Conservation (phyloP, 176 grass and related monocot genomes). For the Phoenix dactylifera region DNA sequence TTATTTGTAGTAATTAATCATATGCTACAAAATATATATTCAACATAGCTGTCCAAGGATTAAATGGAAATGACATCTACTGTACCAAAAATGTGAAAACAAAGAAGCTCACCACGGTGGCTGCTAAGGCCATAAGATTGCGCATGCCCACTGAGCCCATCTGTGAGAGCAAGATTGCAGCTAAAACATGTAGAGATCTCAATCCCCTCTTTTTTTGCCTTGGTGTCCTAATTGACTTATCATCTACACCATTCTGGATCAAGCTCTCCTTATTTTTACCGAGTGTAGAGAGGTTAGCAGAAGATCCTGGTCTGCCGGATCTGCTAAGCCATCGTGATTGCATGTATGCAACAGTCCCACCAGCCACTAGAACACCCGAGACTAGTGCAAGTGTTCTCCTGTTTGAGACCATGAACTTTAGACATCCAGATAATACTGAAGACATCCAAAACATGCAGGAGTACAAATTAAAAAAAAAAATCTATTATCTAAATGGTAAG, state of each 20-base stretch:
- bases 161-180: slow-evolving; percentile 71
- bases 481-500: no score
- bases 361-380: slow-evolving; percentile 72
- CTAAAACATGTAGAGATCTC: slow-evolving; percentile 77
- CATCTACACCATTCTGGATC: slow-evolving; percentile 23
- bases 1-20: neutral
- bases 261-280: slow-evolving; percentile 22
- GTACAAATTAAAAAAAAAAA: no score
- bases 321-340: slow-evolving; percentile 32
- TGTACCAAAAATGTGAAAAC: neutral
- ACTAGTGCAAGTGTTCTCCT: slow-evolving; percentile 69
- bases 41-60: neutral
- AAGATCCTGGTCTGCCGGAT: slow-evolving; percentile 1
- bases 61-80: neutral
- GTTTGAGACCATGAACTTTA: neutral
- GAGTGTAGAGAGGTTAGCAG: slow-evolving; percentile 17
- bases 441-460: no score
- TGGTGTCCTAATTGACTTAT: slow-evolving; percentile 16
- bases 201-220: slow-evolving; percentile 37
- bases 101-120: slow-evolving; percentile 39
- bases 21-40: neutral
- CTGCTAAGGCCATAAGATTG: slow-evolving; percentile 53
- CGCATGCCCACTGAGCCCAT: slow-evolving; percentile 60
- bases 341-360: slow-evolving; percentile 67
- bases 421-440: no score